phyloP scores from a whole-genome alignment of 306 rosid genomes.

The Ormosia semicastrata region DNA sequence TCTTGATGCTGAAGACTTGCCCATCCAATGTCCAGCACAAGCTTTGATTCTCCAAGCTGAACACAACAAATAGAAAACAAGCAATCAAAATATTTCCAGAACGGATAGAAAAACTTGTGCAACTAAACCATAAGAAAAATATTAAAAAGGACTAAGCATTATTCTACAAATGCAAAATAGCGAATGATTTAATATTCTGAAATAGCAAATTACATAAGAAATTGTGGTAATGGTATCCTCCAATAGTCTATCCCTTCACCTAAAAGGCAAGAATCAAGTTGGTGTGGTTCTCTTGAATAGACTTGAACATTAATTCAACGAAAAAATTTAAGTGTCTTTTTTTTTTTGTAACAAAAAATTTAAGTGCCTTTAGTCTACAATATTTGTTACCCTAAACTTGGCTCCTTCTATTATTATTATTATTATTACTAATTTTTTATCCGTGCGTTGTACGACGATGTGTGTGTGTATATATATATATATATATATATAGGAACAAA shows the following conservation, averaged over 20 bases:
- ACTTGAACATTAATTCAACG: neutral
- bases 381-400: too few species aligned
- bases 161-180: too few species aligned
- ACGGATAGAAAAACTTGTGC: neutral
- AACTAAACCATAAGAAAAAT: neutral
- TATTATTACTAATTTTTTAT: too few species aligned
- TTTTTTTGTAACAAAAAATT: too few species aligned
- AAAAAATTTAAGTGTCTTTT: too few species aligned
- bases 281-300: neutral
- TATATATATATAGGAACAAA: too few species aligned
- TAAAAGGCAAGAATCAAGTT: neutral
- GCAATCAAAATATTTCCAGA: neutral
- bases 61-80: slow-evolving; percentile 27
- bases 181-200: too few species aligned
- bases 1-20: slow-evolving; percentile 69
- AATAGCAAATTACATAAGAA: too few species aligned
- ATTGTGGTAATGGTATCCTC: neutral
- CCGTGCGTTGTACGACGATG: too few species aligned
- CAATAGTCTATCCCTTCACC: neutral
- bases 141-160: slow-evolving; percentile 1
- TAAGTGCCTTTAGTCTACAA: too few species aligned
- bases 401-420: too few species aligned
- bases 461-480: too few species aligned
- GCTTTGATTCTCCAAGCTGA: slow-evolving; percentile 88
- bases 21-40: slow-evolving; percentile 74